Conservation (phyloP, 148 eudicot genomes). For the Arbutus unedo region DNA sequence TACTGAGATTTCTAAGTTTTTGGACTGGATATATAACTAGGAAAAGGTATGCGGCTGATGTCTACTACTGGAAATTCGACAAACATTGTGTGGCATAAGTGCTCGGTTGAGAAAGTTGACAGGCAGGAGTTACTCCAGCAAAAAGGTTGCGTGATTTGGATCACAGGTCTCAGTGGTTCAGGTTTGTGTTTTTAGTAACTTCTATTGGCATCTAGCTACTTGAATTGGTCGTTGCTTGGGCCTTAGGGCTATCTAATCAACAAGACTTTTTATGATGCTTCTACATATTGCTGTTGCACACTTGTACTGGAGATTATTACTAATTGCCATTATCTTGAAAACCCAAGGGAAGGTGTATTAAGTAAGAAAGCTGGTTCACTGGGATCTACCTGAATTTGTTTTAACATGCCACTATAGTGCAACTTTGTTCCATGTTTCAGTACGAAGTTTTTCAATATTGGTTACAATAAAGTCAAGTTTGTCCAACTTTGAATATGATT, state of each 20-base stretch:
- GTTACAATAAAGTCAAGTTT: neutral
- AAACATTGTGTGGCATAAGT: constrained; percentile 82
- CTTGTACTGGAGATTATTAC: neutral
- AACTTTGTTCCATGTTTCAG: neutral
- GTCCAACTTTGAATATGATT: neutral
- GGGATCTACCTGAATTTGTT: neutral
- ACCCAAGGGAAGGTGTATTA: neutral
- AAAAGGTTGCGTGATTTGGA: constrained; percentile 95
- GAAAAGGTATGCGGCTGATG: constrained; percentile 32
- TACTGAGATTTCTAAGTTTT: constrained; percentile 7
- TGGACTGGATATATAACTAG: constrained; percentile 29
- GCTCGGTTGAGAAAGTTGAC: constrained; percentile 71
- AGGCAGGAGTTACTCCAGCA: constrained; percentile 76
- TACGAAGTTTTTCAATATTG: neutral
- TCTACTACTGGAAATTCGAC: constrained; percentile 50
- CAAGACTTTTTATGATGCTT: neutral
- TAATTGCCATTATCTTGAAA: neutral
- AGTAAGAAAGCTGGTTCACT: neutral
- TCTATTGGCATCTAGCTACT: neutral
- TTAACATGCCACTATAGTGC: neutral
- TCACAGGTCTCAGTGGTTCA: constrained; percentile 99
- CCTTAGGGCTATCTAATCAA: neutral
- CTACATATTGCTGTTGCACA: neutral
- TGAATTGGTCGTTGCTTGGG: constrained; percentile 15
- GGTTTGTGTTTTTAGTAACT: constrained; percentile 35